Evolutionary conservation across 495 filamentous ascomycete genomes (phyloP), one percentile per base, ranked within the genome.

Genomic region (Daldinia decipiens): DNA sequence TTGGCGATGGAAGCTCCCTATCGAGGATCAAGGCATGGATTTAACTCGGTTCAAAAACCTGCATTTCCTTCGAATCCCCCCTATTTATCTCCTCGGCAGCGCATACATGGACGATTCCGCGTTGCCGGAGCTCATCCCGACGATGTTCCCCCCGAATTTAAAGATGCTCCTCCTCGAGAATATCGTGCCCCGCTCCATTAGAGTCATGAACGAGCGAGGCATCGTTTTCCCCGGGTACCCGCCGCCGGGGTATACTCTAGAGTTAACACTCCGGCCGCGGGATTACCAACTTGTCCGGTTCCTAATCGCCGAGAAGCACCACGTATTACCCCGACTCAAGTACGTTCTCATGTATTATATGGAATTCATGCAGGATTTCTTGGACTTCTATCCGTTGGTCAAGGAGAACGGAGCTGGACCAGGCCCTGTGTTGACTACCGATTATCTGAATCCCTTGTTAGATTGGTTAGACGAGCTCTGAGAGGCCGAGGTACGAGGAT

Each of bases 161-260:
- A 72, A 72, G 64, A 72, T 72, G 70, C 64, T 72, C 6, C 70
- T 72, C 6, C 40, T 72, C 5, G 70, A 72, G 50, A 72, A 72
- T 26, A 72, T 72, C 59, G 64, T 72, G 21, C 70, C 70, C 5
- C 70, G 70, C 32, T 72, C 70, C 19, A 57, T 72, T 19, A n/a
- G 70, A 24, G 54, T 72, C n/a, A 64, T 72, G 64, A 61, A 72
- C 38, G 70, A 72, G 11, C 59, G 54, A 11, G 70, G 70, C 6
- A 39, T 72, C 26, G 70, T 68, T 36, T 72, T 67, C 39, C 70
- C 70, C 24, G 70, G 70, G 9, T 72, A 67, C 31, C 70, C 70
- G 6, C 70, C 59, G 3, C 64, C 69, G 24, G 64, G 70, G 1
- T 65, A 67, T 19, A 72, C 70, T 1, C 59, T 72, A 6, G 64